Percentiles rank a stretch among this genome's conserved stretches.
Conservation (phyloP, 192 early-diverging fungal genomes). For the Coemansia asiatica region DNA sequence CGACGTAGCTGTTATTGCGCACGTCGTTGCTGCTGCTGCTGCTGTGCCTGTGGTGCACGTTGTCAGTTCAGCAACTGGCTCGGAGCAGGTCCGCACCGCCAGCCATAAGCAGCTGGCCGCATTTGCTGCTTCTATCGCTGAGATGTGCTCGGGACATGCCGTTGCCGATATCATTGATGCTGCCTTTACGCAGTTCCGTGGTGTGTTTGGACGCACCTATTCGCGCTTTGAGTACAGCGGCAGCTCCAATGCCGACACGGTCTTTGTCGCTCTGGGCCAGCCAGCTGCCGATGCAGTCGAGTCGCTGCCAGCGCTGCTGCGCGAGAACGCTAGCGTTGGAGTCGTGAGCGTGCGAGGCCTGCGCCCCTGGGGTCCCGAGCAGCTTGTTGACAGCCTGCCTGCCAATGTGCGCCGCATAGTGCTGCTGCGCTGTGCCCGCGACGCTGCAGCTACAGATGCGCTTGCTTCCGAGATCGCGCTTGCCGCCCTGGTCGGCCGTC, state of each 20-base stretch:
- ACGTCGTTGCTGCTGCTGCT: conserved; percentile 66
- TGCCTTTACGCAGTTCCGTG: conserved; percentile 48
- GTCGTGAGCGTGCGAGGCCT: conserved; percentile 75
- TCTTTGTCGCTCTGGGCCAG: conserved; percentile 77
- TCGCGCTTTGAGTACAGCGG: conserved; percentile 84
- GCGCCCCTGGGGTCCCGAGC: conserved; percentile 80
- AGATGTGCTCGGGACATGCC: neutral
- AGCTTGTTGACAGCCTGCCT: conserved; percentile 72
- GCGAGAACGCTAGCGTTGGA: conserved; percentile 57
- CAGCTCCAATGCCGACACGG: conserved; percentile 64
- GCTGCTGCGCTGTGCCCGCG: conserved; percentile 68
- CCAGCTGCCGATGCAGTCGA: conserved; percentile 55
- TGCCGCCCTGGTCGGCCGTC: conserved; percentile 58
- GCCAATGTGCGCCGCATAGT: conserved; percentile 65
- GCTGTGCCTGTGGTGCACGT: conserved; percentile 79
- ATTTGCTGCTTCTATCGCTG: conserved; percentile 34
- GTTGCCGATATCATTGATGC: conserved; percentile 21
- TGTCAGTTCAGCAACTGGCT: conserved; percentile 67
- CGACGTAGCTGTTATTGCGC: conserved; percentile 82
- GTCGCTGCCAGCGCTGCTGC: conserved; percentile 53
- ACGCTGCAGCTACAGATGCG: conserved; percentile 55
- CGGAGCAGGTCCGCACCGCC: conserved; percentile 56
- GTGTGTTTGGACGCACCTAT: conserved; percentile 63
- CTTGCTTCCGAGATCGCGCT: conserved; percentile 75
- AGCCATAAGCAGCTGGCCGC: conserved; percentile 53